Evolutionary conservation across 495 filamentous ascomycete species (phyloP).

Genomic region (Tuber melanosporum): DNA sequence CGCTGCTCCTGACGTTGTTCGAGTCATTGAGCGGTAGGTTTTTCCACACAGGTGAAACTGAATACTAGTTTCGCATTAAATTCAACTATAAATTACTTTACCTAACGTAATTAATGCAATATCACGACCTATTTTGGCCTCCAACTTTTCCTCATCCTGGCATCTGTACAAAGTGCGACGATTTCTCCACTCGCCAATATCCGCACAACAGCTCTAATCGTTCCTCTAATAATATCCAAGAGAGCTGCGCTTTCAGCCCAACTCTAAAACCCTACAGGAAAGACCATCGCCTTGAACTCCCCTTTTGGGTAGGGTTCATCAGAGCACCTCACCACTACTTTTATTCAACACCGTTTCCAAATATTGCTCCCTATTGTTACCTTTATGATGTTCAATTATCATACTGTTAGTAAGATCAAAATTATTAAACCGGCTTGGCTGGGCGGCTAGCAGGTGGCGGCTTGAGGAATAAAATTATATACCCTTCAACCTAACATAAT

Average conservation of each 20-base stretch:
- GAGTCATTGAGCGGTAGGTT: conserved; percentile 17
- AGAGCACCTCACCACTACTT: neutral
- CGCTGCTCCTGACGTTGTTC: conserved; percentile 56
- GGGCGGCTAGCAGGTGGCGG: neutral
- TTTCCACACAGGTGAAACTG: neutral
- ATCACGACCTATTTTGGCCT: neutral
- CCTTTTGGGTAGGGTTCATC: neutral
- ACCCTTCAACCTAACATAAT: neutral
- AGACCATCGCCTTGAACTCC: neutral
- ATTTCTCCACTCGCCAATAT: neutral
- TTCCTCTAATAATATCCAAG: neutral
- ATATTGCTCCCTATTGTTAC: neutral
- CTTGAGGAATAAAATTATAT: neutral
- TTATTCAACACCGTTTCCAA: neutral
- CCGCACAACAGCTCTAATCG: neutral
- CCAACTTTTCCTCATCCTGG: neutral
- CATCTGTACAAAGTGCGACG: neutral
- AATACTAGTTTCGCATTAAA: neutral
- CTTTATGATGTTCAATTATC: neutral
- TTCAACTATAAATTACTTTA: neutral
- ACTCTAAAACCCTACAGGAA: neutral
- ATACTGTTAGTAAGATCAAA: neutral
- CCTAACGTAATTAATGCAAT: neutral
- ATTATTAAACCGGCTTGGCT: neutral
- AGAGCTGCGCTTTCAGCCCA: neutral